These are phyloP conservation scores for Aristolochia contorta DNA, from an alignment of 164 flowering plant species.

Conservation along the genomic window DNA sequence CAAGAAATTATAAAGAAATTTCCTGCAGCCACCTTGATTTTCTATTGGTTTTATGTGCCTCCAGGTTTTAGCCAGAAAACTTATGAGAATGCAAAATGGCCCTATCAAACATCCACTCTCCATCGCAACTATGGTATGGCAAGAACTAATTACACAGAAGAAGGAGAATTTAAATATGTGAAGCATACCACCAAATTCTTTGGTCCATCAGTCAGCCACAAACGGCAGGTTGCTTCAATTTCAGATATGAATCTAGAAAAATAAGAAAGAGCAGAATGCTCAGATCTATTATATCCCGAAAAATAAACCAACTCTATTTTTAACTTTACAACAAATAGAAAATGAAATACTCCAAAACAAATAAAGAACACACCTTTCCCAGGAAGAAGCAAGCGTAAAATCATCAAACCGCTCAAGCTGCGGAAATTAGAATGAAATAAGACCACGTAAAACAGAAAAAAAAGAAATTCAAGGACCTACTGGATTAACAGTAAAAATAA, in stretches of 20 bases:
- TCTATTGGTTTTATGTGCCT: too few relatives aligned
- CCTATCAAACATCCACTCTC: too few relatives aligned
- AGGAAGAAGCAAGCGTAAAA: constrained; percentile 90
- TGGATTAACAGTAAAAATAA: too few relatives aligned
- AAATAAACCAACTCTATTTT: neutral
- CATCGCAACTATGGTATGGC: too few relatives aligned
- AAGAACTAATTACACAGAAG: too few relatives aligned
- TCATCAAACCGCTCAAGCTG: constrained; percentile 75
- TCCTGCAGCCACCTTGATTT: too few relatives aligned
- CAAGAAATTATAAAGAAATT: too few relatives aligned
- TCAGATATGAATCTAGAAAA: constrained; percentile 81
- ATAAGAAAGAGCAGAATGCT: neutral
- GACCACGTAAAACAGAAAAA: neutral
- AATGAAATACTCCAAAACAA: neutral
- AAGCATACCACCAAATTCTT: constrained; percentile 63
- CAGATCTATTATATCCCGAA: neutral
- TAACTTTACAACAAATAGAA: too few relatives aligned
- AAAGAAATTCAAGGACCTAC: too few relatives aligned
- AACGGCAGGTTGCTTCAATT: constrained; percentile 78
- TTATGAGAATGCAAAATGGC: too few relatives aligned
- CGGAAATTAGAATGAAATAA: too few relatives aligned
- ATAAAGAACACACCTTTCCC: constrained; percentile 68
- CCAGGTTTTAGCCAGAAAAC: too few relatives aligned
- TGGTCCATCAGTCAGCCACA: constrained; percentile 77
- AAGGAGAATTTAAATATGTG: neutral